phyloP scores from a whole-genome alignment of 495 filamentous ascomycete species.

The Hypoxylon lenormandii region DNA sequence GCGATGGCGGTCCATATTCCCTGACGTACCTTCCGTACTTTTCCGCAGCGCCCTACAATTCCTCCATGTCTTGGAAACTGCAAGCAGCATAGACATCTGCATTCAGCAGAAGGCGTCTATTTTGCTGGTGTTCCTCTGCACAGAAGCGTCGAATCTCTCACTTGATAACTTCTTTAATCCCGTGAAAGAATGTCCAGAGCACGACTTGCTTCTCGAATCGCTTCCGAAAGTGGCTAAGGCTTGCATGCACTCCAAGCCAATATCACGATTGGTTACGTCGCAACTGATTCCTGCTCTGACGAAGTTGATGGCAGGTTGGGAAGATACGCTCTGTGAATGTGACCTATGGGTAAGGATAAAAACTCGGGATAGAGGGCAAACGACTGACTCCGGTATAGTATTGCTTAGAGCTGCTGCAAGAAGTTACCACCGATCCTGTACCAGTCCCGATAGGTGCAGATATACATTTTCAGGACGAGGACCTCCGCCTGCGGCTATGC shows the following conservation, averaged over 20 bases:
- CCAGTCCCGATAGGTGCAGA: constrained; percentile 19
- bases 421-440: constrained; percentile 33
- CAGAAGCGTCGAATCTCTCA: constrained; percentile 41
- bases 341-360: constrained; percentile 54
- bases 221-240: constrained; percentile 52
- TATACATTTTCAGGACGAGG: constrained; percentile 34
- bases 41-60: constrained; percentile 49
- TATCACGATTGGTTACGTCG: constrained; percentile 51
- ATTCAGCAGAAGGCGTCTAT: constrained; percentile 53
- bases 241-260: constrained; percentile 46
- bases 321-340: constrained; percentile 27
- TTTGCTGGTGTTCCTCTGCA: constrained; percentile 49
- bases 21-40: constrained; percentile 37
- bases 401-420: constrained; percentile 50
- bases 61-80: constrained; percentile 22
- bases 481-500: constrained; percentile 46
- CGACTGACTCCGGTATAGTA: constrained; percentile 49
- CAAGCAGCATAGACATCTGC: constrained; percentile 31
- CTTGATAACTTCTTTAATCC: constrained; percentile 16
- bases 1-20: constrained; percentile 45
- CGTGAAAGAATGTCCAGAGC: constrained; percentile 17
- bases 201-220: constrained; percentile 43
- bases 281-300: constrained; percentile 49
- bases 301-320: constrained; percentile 41
- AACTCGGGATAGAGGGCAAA: background rate